Base-by-base conservation (phyloP, 169 alveolate species). In the Plasmodium coatneyi region DNA sequence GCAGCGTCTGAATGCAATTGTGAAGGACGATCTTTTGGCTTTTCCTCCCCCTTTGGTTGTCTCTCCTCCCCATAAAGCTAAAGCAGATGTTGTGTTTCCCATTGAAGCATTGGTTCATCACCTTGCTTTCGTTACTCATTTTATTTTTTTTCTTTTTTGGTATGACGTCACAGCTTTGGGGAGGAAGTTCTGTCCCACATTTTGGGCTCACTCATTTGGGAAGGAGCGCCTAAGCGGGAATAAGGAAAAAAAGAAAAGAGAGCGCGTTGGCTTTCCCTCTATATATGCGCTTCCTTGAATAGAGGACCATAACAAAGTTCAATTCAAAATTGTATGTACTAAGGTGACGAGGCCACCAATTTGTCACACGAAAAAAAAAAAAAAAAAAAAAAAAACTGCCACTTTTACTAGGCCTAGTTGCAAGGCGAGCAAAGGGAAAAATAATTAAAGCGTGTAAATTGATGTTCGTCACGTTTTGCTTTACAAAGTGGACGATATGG, bases 1-100 rank as follows among this genome's bases (percentile, higher is more conserved):
- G 66, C 52, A 91, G 56, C 6, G 95, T 91, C 56, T 91, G 92
- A 22, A 91, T 91, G 56, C 95, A 91, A 49, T 91, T 91, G 66
- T 91, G 84, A 30, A 91, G 60, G 39, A 91, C 19, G 30, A 82
- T 14, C 14, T 49, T 81, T 70, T 91, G 82, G 28, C 78, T 84
- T 43, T 74, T 72, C 82, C 76, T 80, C 71, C 80, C 83, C 56
- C 19, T 46, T 79, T 89, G 54, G 14, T 60, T 43, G 14, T 70
- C 41, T 83, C 36, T 43, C 56, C n/a, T 19, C 22, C 76, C 60
- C 36, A 32, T 74, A 5, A 32, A 66, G 74, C 54, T 49, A 91
- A 39, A 91, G 76, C 83, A 91, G 16, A 80, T 30, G 4, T 70
- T 66, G 16, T 54, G 74, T 32, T 71, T 46, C 28, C 84, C 74